Base-by-base conservation (phyloP, 192 early-diverging fungal species). In the Backusella sp. region DNA sequence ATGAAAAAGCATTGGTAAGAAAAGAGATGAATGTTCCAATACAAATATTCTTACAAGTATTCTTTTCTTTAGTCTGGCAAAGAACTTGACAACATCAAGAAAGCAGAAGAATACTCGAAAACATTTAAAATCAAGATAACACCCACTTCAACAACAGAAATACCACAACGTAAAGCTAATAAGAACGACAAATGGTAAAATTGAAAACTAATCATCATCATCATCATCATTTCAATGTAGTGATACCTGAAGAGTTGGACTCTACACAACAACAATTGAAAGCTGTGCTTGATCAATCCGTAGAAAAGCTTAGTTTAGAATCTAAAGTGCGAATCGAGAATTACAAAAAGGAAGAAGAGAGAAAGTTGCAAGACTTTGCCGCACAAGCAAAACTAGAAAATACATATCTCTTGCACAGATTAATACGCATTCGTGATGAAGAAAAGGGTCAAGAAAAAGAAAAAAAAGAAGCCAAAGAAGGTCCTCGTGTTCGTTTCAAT, bases 301-400 rank as follows among this genome's bases (percentile, higher is more conserved):
- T 76, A 23, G 67, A 76, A 23, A 76, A 76, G 42, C 44, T 76
- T 15, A 26, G 26, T 35, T 66, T 76, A 19, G 74, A 66, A 15
- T 76, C 74, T 3, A 39, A 76, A 44, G 11, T 76, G 35, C 66
- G 74, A 9, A 70, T 69, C 37, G 74, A 76, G 26, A 23, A 76
- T n/a, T 76, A 39, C 28, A 42, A 68, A 3, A 36, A 44, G 32
- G 66, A 68, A 21, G 74, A 76, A 56, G 36, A 68, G 30, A 32
- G 36, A 28, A 21, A 46, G 6, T 35, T 68, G 12, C 23, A 68
- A 26, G 67, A 68, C 8, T 35, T 41, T 7, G 37, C 46, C 21
- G 8, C 12, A 23, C 37, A 68, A 8, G 74, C 67, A 17, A 68
- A 68, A 15, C 15, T 68, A 28, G 74, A 76, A 34, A 76, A 66